Base-by-base conservation (phyloP, 1,139 yeast species). In the Eremothecium gossypii region DNA sequence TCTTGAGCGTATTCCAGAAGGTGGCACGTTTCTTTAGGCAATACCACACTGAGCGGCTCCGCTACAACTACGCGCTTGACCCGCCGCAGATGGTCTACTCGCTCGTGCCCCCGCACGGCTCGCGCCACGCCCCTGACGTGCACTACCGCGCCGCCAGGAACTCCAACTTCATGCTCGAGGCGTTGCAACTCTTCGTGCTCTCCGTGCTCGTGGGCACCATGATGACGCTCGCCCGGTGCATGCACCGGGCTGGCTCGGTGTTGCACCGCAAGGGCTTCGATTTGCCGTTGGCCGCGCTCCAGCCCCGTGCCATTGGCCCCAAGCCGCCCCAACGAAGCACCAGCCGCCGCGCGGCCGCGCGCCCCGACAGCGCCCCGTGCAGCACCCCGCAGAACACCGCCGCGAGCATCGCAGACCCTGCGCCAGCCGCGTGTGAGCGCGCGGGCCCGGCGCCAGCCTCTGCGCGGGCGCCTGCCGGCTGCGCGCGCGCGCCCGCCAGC, bases 171-270 rank as follows among this genome's bases (percentile, higher is more conserved):
- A 6, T 34, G 10, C 7, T n/a, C 14, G 37, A 34, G 14, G 27
- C 37, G 14, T 34, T 34, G 11, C 14, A 34, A 6, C n/a, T 34
- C 27, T 3, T 34, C 6, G 20, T 17, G 4, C 14, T 34, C 4
- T 34, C 37, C 3, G 6, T 34, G 4, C 29, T 34, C 6, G 29
- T 34, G 29, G 37, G 37, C 3, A 34, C 37, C 5, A n/a, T 34
- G 14, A 34, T 34, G 37, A 20, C 37, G 27, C 29, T 34, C 11
- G 37, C 27, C 11, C 20, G 27, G n/a, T 34, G 14, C 29, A n/a
- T 34, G 37, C 27, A 34, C 7, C 6, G 7, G 37, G 29, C 37
- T 3, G 37, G 37, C 11, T 4, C 4, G 5, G 6, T 34, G 11
- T 5, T 23, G 3, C 27, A 34, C n/a, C 27, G 29, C 37, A n/a